Percentiles rank a stretch among this genome's conserved stretches.
phyloP scores from a whole-genome alignment of 257 asterid species.

The Coffea canephora region DNA sequence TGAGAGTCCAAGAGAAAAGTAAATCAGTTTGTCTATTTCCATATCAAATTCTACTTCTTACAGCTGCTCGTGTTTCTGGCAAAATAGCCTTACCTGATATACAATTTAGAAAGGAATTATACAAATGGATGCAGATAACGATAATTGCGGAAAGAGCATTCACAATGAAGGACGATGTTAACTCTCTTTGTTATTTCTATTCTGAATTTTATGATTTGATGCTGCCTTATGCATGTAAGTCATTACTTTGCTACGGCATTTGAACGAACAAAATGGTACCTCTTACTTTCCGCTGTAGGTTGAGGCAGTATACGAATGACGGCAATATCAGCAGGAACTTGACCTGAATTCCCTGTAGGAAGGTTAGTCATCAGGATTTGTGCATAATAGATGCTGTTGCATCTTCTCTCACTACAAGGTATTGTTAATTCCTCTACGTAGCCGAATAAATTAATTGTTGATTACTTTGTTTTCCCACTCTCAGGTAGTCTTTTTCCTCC shows the following conservation, averaged over 20 bases:
- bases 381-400: neutral
- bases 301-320: constrained; percentile 67
- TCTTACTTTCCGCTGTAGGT: constrained; percentile 74
- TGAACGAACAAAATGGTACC: constrained; percentile 40
- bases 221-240: neutral
- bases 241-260: neutral
- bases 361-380: constrained; percentile 16
- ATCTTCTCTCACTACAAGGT: neutral
- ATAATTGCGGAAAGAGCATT: too few species aligned
- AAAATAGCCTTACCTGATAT: too few species aligned
- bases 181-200: too few species aligned
- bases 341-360: constrained; percentile 48
- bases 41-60: neutral
- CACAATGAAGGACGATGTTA: too few species aligned
- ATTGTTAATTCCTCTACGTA: neutral
- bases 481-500: neutral
- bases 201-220: too few species aligned
- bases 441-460: neutral
- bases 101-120: too few species aligned
- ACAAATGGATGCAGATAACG: too few species aligned
- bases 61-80: too few species aligned
- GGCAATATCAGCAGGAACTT: constrained; percentile 44
- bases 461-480: neutral
- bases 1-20: neutral
- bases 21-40: neutral